A percentile compares a stretch with the other conserved stretches of the same genome.
Conservation (phyloP, 257 asterid species). For the Agastache rugosa region DNA sequence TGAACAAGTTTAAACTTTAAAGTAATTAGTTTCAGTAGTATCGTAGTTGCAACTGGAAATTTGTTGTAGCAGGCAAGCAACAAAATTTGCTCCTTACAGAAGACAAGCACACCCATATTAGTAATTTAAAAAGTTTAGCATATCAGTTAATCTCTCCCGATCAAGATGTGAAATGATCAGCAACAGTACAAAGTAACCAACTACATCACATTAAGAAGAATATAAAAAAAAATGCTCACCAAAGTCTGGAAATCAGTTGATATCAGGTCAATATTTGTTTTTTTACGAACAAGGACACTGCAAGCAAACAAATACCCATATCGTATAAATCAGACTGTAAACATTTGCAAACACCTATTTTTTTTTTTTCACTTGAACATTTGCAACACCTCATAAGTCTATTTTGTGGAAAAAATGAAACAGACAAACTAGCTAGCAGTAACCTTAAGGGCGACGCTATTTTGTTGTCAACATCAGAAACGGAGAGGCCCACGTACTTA, state of each 20-base stretch:
- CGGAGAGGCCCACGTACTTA: conserved; percentile 83
- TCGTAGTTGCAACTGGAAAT: not conserved
- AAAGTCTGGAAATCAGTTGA: conserved; percentile 68
- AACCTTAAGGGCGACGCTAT: conserved; percentile 82
- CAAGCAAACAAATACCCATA: conserved; percentile 38
- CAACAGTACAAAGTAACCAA: conserved; percentile 3
- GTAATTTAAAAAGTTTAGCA: not conserved
- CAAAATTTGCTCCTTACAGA: conserved; percentile 1
- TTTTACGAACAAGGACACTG: conserved; percentile 79
- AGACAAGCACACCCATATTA: conserved; percentile 19
- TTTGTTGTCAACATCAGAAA: conserved; percentile 68
- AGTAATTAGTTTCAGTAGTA: conserved; percentile 11
- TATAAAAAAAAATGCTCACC: conserved; percentile 47
- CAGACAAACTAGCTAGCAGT: conserved; percentile 20
- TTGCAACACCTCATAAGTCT: not conserved
- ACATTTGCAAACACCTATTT: conserved; percentile 4
- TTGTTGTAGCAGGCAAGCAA: not conserved
- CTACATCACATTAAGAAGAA: conserved; percentile 2
- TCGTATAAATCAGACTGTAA: conserved; percentile 23
- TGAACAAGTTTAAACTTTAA: not conserved
- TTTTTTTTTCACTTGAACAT: too few species aligned
- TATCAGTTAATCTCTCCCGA: not conserved
- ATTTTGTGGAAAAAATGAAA: not conserved
- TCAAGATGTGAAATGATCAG: not conserved
- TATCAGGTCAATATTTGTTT: conserved; percentile 67